Evolutionary conservation across 768 basidiomycete species (phyloP).

Genomic region (Cystofilobasidium macerans): DNA sequence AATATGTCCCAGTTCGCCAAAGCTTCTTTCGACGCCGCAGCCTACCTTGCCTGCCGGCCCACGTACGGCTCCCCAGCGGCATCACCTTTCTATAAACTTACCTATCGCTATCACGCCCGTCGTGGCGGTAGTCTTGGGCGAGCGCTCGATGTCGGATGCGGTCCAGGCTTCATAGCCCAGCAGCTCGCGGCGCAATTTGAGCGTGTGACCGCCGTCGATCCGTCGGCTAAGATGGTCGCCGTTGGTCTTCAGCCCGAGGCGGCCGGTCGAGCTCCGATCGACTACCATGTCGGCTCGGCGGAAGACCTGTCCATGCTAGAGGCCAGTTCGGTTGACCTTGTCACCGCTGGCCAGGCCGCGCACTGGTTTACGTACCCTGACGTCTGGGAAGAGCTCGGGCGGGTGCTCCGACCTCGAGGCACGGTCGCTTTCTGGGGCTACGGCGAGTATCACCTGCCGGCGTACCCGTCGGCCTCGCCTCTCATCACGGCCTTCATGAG

Average conservation of each 20-base stretch:
- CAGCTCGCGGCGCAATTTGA: constrained; percentile 48
- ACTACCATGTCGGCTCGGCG: constrained; percentile 43
- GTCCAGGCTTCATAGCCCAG: constrained; percentile 65
- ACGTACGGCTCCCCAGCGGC: no score
- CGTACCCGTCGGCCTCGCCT: constrained; percentile 50
- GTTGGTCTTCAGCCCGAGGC: constrained; percentile 29
- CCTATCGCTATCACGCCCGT: constrained; percentile 51
- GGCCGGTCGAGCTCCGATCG: constrained; percentile 31
- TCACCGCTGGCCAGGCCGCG: constrained; percentile 50
- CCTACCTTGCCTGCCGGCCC: constrained; percentile 60
- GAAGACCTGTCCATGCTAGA: constrained; percentile 49
- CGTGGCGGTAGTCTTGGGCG: constrained; percentile 43
- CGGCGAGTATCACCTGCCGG: constrained; percentile 54
- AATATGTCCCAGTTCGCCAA: constrained; percentile 68
- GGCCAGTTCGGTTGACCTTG: constrained; percentile 52
- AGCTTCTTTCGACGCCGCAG: constrained; percentile 53
- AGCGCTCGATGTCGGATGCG: constrained; percentile 70
- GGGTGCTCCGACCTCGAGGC: constrained; percentile 53
- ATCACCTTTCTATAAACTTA: constrained; percentile 49
- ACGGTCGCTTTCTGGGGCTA: constrained; percentile 67
- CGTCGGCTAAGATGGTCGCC: constrained; percentile 58
- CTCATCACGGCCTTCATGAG: constrained; percentile 43
- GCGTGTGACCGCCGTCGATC: constrained; percentile 62
- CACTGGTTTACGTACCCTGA: constrained; percentile 54
- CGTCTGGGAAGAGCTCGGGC: constrained; percentile 57